Evolutionary conservation across 2,329 filamentous ascomycete genomes (phyloP).

Genomic region (Penicillium frequentans): DNA sequence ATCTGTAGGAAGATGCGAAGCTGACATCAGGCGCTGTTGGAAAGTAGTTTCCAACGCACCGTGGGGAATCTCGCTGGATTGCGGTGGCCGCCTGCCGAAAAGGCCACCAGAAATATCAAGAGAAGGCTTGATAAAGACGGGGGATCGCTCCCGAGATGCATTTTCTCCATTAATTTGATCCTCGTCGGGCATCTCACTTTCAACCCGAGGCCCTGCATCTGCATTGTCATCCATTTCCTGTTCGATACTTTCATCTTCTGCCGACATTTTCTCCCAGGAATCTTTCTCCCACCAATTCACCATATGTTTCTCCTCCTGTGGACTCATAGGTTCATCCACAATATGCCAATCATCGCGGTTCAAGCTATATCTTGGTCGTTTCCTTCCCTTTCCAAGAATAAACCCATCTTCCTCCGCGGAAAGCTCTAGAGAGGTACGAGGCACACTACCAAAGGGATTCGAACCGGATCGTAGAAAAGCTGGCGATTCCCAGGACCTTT

Average conservation of each 20-base stretch:
- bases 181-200: background rate
- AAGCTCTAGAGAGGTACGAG: constrained; percentile 64
- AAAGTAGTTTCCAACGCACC: background rate
- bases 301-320: constrained; percentile 51
- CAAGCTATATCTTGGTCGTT: constrained; percentile 68
- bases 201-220: background rate
- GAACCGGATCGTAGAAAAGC: constrained; percentile 74
- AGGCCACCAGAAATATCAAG: constrained; percentile 13
- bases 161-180: background rate
- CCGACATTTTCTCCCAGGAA: constrained; percentile 31
- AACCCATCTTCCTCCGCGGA: constrained; percentile 67
- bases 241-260: constrained; percentile 21
- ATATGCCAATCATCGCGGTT: constrained; percentile 73
- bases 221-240: background rate
- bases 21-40: background rate
- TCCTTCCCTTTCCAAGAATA: constrained; percentile 62
- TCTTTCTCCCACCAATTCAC: constrained; percentile 6
- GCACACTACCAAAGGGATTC: constrained; percentile 67
- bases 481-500: constrained; percentile 69
- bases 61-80: constrained; percentile 1
- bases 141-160: constrained; percentile 1
- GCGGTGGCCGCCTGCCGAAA: constrained; percentile 5
- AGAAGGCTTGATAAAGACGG: constrained; percentile 19
- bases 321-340: constrained; percentile 68
- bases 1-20: constrained; percentile 26